A percentile compares a stretch with the other conserved stretches of the same genome.
These are phyloP conservation scores for Apiospora hydei DNA, from an alignment of 2,329 filamentous ascomycete genomes.

Conservation along the genomic window DNA sequence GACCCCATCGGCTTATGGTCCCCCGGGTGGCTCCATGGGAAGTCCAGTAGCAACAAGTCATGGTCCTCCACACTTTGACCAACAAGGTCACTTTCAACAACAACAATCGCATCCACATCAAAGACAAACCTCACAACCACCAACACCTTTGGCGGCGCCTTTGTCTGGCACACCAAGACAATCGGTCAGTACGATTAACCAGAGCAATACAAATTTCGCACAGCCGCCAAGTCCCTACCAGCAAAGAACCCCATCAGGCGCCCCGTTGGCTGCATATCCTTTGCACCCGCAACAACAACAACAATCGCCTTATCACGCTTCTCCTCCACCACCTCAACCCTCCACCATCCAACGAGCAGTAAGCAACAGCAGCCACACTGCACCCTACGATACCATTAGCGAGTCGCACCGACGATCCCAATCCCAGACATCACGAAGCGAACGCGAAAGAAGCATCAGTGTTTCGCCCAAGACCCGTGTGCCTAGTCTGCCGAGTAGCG, in stretches of 20 bases:
- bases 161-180: conserved; percentile 52
- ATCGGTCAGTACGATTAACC: conserved; percentile 42
- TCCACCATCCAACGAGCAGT: conserved; percentile 50
- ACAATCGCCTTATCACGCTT: conserved; percentile 32
- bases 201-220: conserved; percentile 43
- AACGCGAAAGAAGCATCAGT: conserved; percentile 75
- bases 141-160: conserved; percentile 61
- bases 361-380: conserved; percentile 50
- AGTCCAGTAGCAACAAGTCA: conserved; percentile 60
- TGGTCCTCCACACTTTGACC: conserved; percentile 44
- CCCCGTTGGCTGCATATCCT: conserved; percentile 38
- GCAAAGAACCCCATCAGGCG: conserved; percentile 51
- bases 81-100: conserved; percentile 27
- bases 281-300: conserved; percentile 34
- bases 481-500: conserved; percentile 51
- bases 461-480: conserved; percentile 80
- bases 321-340: conserved; percentile 45
- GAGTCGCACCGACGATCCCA: conserved; percentile 58
- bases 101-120: conserved; percentile 41
- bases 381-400: conserved; percentile 50
- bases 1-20: conserved; percentile 50
- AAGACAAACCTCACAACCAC: conserved; percentile 61
- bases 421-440: conserved; percentile 59
- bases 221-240: conserved; percentile 69
- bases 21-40: conserved; percentile 42